A percentile compares a stretch with the other conserved stretches of the same genome.
Conservation (phyloP, 2,329 filamentous ascomycete genomes). For the Aspergillus ochraceus region DNA sequence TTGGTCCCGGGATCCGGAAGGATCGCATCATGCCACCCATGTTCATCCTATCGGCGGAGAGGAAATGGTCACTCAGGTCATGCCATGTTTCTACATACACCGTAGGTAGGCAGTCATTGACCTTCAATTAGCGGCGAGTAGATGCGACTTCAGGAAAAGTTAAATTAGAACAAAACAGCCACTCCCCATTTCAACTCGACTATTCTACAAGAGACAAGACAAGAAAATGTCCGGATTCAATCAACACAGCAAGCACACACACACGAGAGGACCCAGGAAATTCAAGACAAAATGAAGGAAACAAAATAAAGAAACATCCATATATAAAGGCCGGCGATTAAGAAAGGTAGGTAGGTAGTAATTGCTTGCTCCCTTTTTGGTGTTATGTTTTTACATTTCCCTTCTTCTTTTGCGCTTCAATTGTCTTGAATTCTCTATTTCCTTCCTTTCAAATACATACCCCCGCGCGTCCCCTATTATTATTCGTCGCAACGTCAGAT, state of each 20-base stretch:
- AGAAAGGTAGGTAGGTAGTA: neutral
- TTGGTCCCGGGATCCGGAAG: neutral
- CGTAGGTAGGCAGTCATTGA: neutral
- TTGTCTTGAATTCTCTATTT: neutral
- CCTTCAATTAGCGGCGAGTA: neutral
- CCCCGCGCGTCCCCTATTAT: slow-evolving; percentile 15
- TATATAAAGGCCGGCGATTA: neutral
- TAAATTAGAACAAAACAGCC: slow-evolving; percentile 12
- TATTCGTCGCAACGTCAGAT: slow-evolving; percentile 13
- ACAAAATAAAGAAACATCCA: neutral
- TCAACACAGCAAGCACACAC: slow-evolving; percentile 8
- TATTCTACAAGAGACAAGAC: slow-evolving; percentile 25
- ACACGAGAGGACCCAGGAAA: slow-evolving; percentile 7
- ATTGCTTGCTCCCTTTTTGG: neutral
- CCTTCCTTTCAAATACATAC: slow-evolving; percentile 8
- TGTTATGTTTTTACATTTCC: neutral
- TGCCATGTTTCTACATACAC: neutral
- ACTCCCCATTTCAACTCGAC: slow-evolving; percentile 17
- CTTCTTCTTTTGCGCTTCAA: neutral
- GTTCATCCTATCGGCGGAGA: neutral
- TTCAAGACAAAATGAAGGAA: slow-evolving; percentile 4
- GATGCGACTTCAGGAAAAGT: neutral
- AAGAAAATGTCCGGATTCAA: slow-evolving; percentile 14
- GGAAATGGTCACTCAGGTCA: neutral
- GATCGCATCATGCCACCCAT: neutral